Evolutionary conservation across 768 basidiomycete species (phyloP), one percentile per base, ranked within the genome.

Genomic region (Lentinus tigrinus): DNA sequence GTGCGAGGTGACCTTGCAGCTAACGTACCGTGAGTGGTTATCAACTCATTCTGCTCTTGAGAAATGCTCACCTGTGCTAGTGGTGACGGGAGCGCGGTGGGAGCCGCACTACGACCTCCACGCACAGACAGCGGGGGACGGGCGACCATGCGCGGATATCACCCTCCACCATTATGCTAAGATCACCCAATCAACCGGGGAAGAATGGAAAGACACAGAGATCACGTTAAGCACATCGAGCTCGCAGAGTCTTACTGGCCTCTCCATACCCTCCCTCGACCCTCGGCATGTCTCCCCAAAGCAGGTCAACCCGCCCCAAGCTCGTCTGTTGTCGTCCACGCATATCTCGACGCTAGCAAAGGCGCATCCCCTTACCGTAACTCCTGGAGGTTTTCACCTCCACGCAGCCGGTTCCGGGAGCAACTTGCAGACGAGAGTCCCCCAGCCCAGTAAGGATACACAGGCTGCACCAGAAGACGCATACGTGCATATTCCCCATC

Each of bases 91-190:
- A 31, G 81, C 79, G 1, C 67, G 67, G 23, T 87, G 84, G 85
- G 67, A 69, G 17, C 81, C 84, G 2, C 76, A 75, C 3, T 87
- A 87, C 62, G 85, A 87, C 61, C 75, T 88, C 0, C 79, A 84
- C 57, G 83, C 84, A 2, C 80, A 77, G 17, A 63, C 21, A 67
- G 46, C 39, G 16, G n/a, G n/a, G n/a, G n/a, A 42, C 16, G 36
- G 43, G n/a, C 36, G 23, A 21, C 46, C 23, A 3, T 36, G 23
- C n/a, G 3, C 34, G 4, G 19, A 47, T 14, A 14, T 40, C 17
- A 6, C 7, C 17, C 38, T 53, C 10, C 79, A 83, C 59, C 85
- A 85, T 62, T 80, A 81, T 23, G 83, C 84, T 0, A 72, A 75
- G 24, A 73, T 87, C 49, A 70, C 67, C 0, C 85, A 88, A 61